A percentile compares a stretch with the other conserved stretches of the same genome.
Conservation (phyloP, 306 rosid species). For the Begonia loranthoides region DNA sequence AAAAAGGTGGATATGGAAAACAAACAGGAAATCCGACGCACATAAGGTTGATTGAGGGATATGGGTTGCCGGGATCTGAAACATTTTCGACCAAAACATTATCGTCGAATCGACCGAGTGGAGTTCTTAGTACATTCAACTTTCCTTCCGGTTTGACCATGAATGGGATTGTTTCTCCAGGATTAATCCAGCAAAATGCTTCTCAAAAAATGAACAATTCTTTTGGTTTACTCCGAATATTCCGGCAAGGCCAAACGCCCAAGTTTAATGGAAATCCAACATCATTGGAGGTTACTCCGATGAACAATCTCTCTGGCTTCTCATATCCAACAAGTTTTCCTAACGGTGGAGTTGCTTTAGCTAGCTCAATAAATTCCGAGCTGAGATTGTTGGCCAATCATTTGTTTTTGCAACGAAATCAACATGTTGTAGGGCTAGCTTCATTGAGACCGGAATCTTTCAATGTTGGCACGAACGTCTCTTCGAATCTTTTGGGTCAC, state of each 20-base stretch:
- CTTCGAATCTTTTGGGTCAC: slow-evolving; percentile 39
- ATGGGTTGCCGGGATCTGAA: slow-evolving; percentile 29
- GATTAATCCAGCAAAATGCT: slow-evolving; percentile 20
- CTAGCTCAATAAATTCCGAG: slow-evolving; percentile 19
- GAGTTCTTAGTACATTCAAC: slow-evolving; percentile 31
- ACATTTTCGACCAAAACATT: slow-evolving; percentile 23
- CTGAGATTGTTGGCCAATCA: slow-evolving; percentile 9
- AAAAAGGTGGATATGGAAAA: slow-evolving; percentile 13
- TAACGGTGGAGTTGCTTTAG: slow-evolving; percentile 1
- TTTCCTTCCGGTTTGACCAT: slow-evolving; percentile 30
- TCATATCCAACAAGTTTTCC: slow-evolving; percentile 11
- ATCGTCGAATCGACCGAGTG: slow-evolving; percentile 30
- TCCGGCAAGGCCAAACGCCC: slow-evolving; percentile 33
- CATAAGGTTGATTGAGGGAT: slow-evolving; percentile 25
- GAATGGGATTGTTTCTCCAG: slow-evolving; percentile 35
- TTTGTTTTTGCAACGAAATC: slow-evolving; percentile 34
- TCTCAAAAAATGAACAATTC: slow-evolving; percentile 27
- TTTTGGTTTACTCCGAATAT: slow-evolving; percentile 24
- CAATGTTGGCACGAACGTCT: slow-evolving; percentile 14
- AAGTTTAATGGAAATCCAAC: slow-evolving; percentile 35
- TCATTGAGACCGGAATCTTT: slow-evolving; percentile 21
- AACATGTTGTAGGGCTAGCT: slow-evolving; percentile 24
- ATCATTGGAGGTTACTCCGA: slow-evolving; percentile 25
- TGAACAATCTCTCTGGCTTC: slow-evolving; percentile 31
- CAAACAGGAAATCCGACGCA: slow-evolving; percentile 24